Evolutionary conservation across 352 stramenopile genomes (phyloP), one percentile per base, ranked within the genome.

Genomic region (Phytophthora gonapodyides): DNA sequence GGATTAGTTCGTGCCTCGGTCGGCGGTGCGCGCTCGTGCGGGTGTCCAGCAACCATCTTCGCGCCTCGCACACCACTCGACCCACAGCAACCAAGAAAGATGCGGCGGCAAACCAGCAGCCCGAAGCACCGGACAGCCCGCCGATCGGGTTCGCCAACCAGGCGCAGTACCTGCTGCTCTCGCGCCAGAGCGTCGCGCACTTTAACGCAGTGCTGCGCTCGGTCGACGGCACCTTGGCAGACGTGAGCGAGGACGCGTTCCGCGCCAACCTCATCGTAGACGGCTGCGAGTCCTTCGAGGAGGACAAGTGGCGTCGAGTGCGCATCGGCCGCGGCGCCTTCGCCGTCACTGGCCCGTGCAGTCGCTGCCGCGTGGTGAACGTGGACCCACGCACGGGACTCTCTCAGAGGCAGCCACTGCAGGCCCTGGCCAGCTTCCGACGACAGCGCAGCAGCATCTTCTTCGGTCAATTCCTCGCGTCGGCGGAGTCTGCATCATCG

Each of bases 311-410:
- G 88, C 45, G 27, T 30, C 54, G 45, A 2, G 11, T 96, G 41
- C 60, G 53, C 13, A 81, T 88, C n/a, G 69, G 69, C 10, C 57
- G 57, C 10, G 71, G 60, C 5, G 44, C 40, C 8, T 90, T 93
- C 33, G 72, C 83, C 52, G 73, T 92, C 35, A 76, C 76, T 16
- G 86, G 84, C 3, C 79, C 82, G 16, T 94, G 83, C 65, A 80
- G 73, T 19, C 85, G 88, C 54, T 97, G 87, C 60, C 82, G 70
- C 35, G 88, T 93, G 73, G 84, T 95, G 64, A 95, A 96, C 52
- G 75, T 97, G 48, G 78, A 97, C 61, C 87, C 75, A 27, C 61
- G 66, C 42, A 93, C 82, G 5, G 82, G 84, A 7, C 64, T 69
- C 15, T 89, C 84, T 56, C 49, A 69, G 40, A 61, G 73, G 13